Conservation (phyloP, 2,329 filamentous ascomycete genomes). For the Penicillium freii region DNA sequence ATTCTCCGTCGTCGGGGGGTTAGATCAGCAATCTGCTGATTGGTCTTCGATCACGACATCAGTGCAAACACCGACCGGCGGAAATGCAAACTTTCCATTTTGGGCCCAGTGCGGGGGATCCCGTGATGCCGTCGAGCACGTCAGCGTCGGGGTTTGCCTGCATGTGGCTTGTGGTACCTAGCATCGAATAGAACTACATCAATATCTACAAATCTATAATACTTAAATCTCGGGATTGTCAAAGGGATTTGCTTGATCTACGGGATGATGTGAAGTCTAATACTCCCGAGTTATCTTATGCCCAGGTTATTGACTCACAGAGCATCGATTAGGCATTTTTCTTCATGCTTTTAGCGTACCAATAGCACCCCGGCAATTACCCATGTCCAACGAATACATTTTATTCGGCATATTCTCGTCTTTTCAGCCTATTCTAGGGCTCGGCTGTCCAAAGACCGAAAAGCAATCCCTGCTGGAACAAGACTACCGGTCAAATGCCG, state of each 20-base stretch:
- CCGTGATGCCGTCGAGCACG: conserved; percentile 34
- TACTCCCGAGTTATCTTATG: neutral
- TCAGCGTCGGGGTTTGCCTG: conserved; percentile 29
- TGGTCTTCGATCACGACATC: conserved; percentile 48
- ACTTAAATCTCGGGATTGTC: neutral
- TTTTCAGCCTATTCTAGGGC: neutral
- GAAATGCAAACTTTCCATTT: conserved; percentile 33
- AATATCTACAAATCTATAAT: neutral
- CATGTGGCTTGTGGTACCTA: neutral
- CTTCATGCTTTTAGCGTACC: neutral
- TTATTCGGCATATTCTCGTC: neutral
- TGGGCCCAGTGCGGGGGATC: conserved; percentile 27
- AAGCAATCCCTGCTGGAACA: neutral
- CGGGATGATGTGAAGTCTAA: neutral
- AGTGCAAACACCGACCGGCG: conserved; percentile 32
- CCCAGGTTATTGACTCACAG: no score
- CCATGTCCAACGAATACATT: neutral
- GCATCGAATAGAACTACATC: neutral
- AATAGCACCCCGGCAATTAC: conserved; percentile 11
- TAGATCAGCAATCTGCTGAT: conserved; percentile 38
- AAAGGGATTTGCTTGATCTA: neutral
- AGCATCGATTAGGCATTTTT: neutral
- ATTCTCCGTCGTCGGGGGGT: conserved; percentile 39
- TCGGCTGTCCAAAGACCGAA: neutral
- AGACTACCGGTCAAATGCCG: conserved; percentile 8